Conservation (phyloP, 495 filamentous ascomycete species). For the Lindgomyces ingoldianus region DNA sequence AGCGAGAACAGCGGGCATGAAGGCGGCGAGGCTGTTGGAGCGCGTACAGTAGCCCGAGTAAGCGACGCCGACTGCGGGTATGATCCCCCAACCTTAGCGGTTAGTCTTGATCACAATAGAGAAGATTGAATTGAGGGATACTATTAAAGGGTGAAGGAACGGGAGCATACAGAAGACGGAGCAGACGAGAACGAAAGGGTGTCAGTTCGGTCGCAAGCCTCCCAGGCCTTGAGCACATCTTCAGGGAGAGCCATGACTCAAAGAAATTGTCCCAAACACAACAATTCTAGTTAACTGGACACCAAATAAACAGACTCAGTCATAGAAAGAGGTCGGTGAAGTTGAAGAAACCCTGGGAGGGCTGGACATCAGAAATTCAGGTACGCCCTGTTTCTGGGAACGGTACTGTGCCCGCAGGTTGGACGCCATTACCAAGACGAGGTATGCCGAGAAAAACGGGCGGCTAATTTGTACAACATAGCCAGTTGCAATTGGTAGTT, state of each 20-base stretch:
- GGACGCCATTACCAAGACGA: neutral
- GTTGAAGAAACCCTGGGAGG: neutral
- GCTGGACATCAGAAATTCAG: neutral
- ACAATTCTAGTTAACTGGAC: neutral
- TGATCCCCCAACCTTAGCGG: conserved; percentile 47
- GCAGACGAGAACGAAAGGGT: conserved; percentile 51
- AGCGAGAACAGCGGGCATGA: conserved; percentile 51
- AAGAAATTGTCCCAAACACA: neutral
- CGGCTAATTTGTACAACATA: conserved; percentile 12
- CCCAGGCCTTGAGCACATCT: conserved; percentile 35
- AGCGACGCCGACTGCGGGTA: conserved; percentile 51
- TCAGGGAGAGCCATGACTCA: conserved; percentile 18
- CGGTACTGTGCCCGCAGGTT: neutral
- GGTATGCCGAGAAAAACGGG: conserved; percentile 8
- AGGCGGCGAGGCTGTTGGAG: conserved; percentile 51
- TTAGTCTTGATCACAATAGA: no score
- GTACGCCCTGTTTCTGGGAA: neutral
- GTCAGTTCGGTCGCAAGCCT: conserved; percentile 35
- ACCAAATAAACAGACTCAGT: neutral
- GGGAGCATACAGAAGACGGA: conserved; percentile 44
- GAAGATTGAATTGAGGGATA: neutral
- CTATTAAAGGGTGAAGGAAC: neutral
- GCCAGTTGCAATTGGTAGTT: neutral
- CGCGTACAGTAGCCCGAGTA: conserved; percentile 54
- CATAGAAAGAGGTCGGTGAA: neutral